Percentiles rank a stretch among this genome's conserved stretches.
These are phyloP conservation scores for Betula pendula DNA, from an alignment of 306 rosid genomes.

Conservation along the genomic window DNA sequence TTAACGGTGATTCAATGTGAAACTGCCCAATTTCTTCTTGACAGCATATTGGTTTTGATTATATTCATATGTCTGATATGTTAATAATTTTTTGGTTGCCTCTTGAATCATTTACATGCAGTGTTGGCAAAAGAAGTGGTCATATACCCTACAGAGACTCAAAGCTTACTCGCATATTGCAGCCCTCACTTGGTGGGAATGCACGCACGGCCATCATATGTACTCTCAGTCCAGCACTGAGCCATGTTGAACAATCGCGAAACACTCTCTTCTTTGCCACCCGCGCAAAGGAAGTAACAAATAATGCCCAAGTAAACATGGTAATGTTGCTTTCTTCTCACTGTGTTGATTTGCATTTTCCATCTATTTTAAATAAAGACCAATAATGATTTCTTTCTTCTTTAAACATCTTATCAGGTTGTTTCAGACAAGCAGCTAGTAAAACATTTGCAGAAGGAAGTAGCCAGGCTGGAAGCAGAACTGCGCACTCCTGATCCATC, in stretches of 20 bases:
- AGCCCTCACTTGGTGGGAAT: conserved; percentile 98
- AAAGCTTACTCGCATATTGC: conserved; percentile 95
- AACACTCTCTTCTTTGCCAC: conserved; percentile 95
- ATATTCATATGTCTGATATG: conserved; percentile 11
- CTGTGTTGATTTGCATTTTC: background rate
- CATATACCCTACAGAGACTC: conserved; percentile 98
- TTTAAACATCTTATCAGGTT: conserved; percentile 47
- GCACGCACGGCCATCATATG: conserved; percentile 99
- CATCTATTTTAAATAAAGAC: background rate
- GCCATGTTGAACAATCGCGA: conserved; percentile 93
- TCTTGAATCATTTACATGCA: conserved; percentile 36
- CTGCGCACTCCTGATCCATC: conserved; percentile 90
- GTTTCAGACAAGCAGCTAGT: conserved; percentile 94
- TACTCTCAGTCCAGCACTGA: conserved; percentile 92
- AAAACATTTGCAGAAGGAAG: conserved; percentile 96
- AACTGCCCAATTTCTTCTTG: background rate
- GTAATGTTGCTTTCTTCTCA: conserved; percentile 38
- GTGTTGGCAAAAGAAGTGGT: conserved; percentile 90
- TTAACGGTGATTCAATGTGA: no score
- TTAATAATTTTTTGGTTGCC: conserved; percentile 8
- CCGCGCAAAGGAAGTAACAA: conserved; percentile 96
- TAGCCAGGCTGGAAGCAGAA: conserved; percentile 94
- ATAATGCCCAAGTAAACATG: conserved; percentile 96
- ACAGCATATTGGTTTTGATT: conserved; percentile 5
- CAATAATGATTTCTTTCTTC: background rate